Evolutionary conservation across 306 rosid species (phyloP).

Genomic region (Potentilla sterilis): DNA sequence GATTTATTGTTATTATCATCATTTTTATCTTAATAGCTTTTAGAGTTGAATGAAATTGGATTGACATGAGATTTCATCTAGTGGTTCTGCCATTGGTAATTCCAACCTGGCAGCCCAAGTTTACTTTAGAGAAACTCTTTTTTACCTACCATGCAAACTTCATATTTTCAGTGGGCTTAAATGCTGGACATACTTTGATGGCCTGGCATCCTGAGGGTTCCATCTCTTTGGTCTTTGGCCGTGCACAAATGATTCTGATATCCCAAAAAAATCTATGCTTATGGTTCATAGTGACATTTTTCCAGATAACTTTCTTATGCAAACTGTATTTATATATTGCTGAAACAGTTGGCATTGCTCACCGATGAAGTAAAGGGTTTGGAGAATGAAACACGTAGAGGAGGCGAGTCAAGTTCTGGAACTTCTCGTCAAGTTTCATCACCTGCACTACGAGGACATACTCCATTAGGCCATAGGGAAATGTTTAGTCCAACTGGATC

Average conservation of each 20-base stretch:
- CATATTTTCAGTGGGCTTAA: background rate
- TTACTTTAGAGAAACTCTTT: background rate
- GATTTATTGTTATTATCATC: no score
- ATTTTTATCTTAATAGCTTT: slow-evolving; percentile 4
- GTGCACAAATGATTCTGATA: background rate
- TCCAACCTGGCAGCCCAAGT: background rate
- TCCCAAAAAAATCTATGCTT: background rate
- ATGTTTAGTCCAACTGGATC: slow-evolving; percentile 31
- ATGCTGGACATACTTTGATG: background rate
- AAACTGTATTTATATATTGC: slow-evolving; percentile 17
- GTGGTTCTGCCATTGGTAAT: background rate
- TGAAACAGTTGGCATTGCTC: slow-evolving; percentile 57
- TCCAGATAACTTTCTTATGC: background rate
- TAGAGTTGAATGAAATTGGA: background rate
- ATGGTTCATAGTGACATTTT: background rate
- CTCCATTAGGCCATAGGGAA: slow-evolving; percentile 45
- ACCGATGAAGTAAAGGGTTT: slow-evolving; percentile 63
- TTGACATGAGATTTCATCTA: slow-evolving; percentile 11
- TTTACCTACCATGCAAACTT: background rate
- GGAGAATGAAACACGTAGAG: slow-evolving; percentile 54
- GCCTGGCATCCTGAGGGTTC: background rate
- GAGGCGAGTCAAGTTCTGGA: slow-evolving; percentile 47
- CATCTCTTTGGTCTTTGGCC: slow-evolving; percentile 10
- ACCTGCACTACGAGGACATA: slow-evolving; percentile 52
- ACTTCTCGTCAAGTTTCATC: slow-evolving; percentile 62